Base-by-base conservation (phyloP, 371 early-diverging fungal species). In the Mortierella sp. region DNA sequence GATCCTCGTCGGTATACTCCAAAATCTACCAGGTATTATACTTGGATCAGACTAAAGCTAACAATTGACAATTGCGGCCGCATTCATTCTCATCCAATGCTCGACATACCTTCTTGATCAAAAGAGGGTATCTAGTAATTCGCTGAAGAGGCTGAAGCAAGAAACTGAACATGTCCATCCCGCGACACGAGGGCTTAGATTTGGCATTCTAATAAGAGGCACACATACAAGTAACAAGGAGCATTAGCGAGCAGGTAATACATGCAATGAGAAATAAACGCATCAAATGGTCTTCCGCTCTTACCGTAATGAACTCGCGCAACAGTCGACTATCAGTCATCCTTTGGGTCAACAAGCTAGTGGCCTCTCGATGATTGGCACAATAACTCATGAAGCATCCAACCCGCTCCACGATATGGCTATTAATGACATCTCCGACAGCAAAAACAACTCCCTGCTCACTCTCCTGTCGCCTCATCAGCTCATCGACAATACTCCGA, bases 71-170 rank as follows among this genome's bases (percentile, higher is more conserved):
- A 50, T 50, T 0, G 50, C 50, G 3, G 50, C 16, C 0, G 16
- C 3, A 16, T 14, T 50, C 16, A 50, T 9, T 50, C 16, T 50
- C 50, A 40, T 6, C 6, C 43, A 40, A 40, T 40, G 31, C 14
- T 14, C 50, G 0, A 50, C 50, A 14, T 90, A 91, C 93, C 88
- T 97, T 95, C 69, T 95, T 93, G 59, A 98, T 89, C 9, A 99
- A 89, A 46, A 99, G 90, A 5, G 98, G 95, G 87, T 98, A 98
- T 87, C 98, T 90, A 48, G 97, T 98, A 46, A 99, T 95, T 55
- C 99, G 93, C 86, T 99, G 98, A 88, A 98, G 94, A 9, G 99
- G 99, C 53, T 96, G 91, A 46, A 99, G 89, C 75, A 98, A 87
- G 80, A 95, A 98, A 57, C 96, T 95, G 19, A 94, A 93, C 5